Base-by-base conservation (phyloP, 257 asterid species). In the Euphrasia confusa region DNA sequence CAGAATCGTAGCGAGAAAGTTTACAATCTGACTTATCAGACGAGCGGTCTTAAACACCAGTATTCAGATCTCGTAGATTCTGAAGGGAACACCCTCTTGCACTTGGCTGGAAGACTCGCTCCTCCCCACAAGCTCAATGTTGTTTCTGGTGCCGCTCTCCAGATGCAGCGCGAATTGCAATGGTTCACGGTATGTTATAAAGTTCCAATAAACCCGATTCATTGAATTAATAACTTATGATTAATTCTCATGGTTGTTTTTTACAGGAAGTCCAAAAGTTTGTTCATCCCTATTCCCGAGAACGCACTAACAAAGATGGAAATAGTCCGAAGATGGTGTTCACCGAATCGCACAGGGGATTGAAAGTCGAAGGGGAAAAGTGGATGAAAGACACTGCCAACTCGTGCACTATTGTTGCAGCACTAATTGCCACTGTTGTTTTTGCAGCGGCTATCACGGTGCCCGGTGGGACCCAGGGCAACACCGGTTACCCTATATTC, bases 311-410 rank as follows among this genome's bases (percentile, higher is more conserved):
- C 44, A 7, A 2, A 0, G 18, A 1, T 0, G 26, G 13, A 0
- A 15, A 68, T 57, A 68, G 72, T 6, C 72, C 81, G 0, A 26
- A 60, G 11, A 62, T 17, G 67, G 1, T 76, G 15, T 76, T 71
- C 49, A 64, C 61, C 1, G 27, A 72, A 50, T 61, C 68, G 13
- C 80, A 76, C 61, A 7, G 2, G 0, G 7, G 28, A 24, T 15
- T 77, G 24, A 67, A 56, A 57, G 42, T 6, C 1, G 64, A 63
- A 0, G 78, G 75, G 30, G 78, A 66, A 58, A 45, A 2, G 28
- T 73, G 78, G 81, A 62, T 69, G 76, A 77, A 67, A 45, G 71
- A 63, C 55, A 73, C 73, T 7, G 66, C 79, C 0, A 70, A 37
- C 15, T 70, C 79, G 3, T 66, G 69, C 28, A 66, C 61, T 2